Conservation (phyloP, 179 eudicot species). For the Carnegiea gigantea region DNA sequence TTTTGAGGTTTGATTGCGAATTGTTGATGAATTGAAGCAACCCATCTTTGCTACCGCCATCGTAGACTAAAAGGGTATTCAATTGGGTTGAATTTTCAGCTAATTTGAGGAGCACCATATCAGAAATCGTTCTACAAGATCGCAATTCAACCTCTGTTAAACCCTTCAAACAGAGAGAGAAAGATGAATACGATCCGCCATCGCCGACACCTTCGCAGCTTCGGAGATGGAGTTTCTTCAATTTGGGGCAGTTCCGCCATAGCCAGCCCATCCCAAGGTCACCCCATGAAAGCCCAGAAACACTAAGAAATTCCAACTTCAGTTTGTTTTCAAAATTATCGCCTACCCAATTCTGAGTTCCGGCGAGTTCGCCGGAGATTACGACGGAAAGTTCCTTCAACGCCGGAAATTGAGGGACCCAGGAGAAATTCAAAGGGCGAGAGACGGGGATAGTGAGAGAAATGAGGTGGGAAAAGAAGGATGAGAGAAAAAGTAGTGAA, state of each 20-base stretch:
- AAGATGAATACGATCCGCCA: constrained; percentile 33
- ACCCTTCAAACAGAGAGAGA: constrained; percentile 23
- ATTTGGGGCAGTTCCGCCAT: constrained; percentile 49
- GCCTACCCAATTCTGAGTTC: neutral
- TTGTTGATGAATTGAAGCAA: constrained; percentile 47
- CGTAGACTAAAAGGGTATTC: constrained; percentile 45
- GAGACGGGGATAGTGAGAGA: constrained; percentile 41
- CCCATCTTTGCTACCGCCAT: constrained; percentile 51
- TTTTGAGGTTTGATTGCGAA: constrained; percentile 32
- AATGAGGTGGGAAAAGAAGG: constrained; percentile 30
- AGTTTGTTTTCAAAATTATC: constrained; percentile 18
- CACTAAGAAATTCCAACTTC: constrained; percentile 35
- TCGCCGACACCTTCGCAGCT: constrained; percentile 57
- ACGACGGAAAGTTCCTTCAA: constrained; percentile 36
- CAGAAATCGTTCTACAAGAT: constrained; percentile 43
- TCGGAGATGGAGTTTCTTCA: constrained; percentile 38
- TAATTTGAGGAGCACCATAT: constrained; percentile 33
- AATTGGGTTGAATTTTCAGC: constrained; percentile 37
- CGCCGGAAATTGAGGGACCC: constrained; percentile 27
- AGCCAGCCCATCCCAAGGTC: constrained; percentile 50
- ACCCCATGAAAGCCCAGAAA: constrained; percentile 34
- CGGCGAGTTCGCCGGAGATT: constrained; percentile 14
- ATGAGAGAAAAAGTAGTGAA: constrained; percentile 35
- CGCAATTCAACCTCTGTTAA: constrained; percentile 56
- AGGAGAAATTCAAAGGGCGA: constrained; percentile 41